Evolutionary conservation across 176 grass and related monocot genomes (phyloP).

Genomic region (Cenchrus americanus): DNA sequence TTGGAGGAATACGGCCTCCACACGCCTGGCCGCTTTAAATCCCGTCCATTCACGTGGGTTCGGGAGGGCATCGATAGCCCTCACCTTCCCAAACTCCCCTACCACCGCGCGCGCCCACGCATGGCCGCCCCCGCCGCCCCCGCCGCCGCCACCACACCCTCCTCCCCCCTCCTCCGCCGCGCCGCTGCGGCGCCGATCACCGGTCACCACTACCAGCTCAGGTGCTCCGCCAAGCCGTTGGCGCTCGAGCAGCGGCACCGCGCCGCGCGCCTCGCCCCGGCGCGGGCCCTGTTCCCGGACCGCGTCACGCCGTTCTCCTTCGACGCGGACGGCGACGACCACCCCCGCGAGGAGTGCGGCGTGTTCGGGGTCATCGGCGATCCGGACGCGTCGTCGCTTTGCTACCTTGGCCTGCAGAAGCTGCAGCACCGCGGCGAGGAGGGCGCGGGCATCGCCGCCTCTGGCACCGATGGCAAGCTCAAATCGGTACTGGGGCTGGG

Average conservation of each 20-base stretch:
- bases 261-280: constrained; percentile 2
- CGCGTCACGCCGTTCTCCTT: constrained; percentile 40
- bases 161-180: constrained; percentile 40
- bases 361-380: constrained; percentile 90
- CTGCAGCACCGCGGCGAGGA: constrained; percentile 97
- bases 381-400: constrained; percentile 69
- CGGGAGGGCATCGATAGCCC: constrained; percentile 60
- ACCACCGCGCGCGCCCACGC: background rate
- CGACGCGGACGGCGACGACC: constrained; percentile 51
- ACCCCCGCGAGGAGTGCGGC: constrained; percentile 95
- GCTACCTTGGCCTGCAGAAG: constrained; percentile 80
- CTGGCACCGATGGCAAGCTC: constrained; percentile 46
- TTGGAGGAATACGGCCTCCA: constrained; percentile 12
- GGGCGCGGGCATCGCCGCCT: constrained; percentile 74
- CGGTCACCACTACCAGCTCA: background rate
- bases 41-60: constrained; percentile 37
- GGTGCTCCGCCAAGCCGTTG: background rate
- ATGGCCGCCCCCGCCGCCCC: constrained; percentile 47
- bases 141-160: constrained; percentile 17
- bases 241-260: constrained; percentile 31
- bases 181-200: background rate
- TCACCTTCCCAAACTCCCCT: constrained; percentile 31
- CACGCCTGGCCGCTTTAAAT: constrained; percentile 54
- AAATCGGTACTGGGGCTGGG: constrained; percentile 71
- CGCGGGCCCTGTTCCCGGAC: constrained; percentile 9